phyloP scores from a whole-genome alignment of 495 filamentous ascomycete species.

The Xylaria flabelliformis region DNA sequence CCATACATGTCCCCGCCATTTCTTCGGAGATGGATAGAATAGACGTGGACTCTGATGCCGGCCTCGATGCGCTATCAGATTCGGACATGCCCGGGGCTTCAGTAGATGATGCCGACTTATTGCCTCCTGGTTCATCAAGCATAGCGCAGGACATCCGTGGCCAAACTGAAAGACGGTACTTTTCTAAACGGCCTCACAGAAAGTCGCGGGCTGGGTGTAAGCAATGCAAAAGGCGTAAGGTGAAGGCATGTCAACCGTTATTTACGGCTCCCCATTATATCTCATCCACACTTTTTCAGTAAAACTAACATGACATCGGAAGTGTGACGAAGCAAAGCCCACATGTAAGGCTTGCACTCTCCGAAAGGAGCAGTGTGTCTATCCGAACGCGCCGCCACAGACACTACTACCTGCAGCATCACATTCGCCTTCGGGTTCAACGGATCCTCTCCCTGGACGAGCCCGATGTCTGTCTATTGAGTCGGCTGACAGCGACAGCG shows the following conservation, averaged over 20 bases:
- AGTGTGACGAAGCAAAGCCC: conserved; percentile 59
- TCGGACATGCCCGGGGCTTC: background rate
- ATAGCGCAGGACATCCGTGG: background rate
- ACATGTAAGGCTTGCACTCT: conserved; percentile 53
- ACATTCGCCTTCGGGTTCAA: conserved; percentile 14
- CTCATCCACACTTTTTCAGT: background rate
- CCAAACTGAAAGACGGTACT: conserved; percentile 42
- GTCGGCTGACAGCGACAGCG: background rate
- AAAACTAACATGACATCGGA: conserved; percentile 9
- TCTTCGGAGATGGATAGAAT: conserved; percentile 6
- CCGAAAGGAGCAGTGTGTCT: conserved; percentile 53
- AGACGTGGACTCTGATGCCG: conserved; percentile 3
- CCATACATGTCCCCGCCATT: background rate
- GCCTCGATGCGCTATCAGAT: background rate
- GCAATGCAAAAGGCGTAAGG: conserved; percentile 56
- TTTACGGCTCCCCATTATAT: background rate
- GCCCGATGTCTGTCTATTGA: conserved; percentile 21
- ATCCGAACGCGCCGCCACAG: conserved; percentile 32
- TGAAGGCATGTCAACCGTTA: conserved; percentile 36
- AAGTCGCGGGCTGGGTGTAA: conserved; percentile 58
- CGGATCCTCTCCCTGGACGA: conserved; percentile 17
- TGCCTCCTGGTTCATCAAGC: background rate
- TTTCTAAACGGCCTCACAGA: conserved; percentile 58
- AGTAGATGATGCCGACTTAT: background rate
- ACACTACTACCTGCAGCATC: conserved; percentile 26